Base-by-base conservation (phyloP, 805 yeast species). In the Teunomyces lycoperdinae region DNA sequence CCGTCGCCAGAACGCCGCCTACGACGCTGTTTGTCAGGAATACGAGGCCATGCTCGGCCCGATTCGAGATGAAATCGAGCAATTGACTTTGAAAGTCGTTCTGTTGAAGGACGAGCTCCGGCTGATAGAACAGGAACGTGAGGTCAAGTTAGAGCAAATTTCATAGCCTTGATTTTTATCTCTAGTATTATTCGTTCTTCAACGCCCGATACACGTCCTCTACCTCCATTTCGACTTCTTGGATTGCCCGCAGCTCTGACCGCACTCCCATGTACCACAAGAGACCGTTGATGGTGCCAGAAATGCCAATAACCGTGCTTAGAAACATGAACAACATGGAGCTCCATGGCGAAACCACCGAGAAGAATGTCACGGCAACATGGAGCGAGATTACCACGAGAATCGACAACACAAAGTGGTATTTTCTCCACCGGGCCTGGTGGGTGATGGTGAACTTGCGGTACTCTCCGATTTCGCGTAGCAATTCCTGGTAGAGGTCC, bases 251-350 rank as follows among this genome's bases (percentile, higher is more conserved):
- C 44, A 71, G 63, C 61, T 94, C 99, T n/a, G 81, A 76, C 30
- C 89, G 73, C 0, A 96, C 95, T 61, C 91, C 92, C 28, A 89
- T 60, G 48, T 75, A 78, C 35, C 92, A 91, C 40, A 94, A 86
- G 47, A 88, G 59, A 0, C 96, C 96, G 60, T 89, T 84, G 1
- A 86, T 62, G 0, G 79, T 68, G 0, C 96, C 97, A 0, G 91
- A 76, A 2, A 82, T 74, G 0, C 83, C 75, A 2, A 89, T 62
- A 0, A 81, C 54, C 0, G 80, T 71, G 1, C 87, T 77, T 3
- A 76, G 73, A 1, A 88, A 52, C 13, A 82, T 73, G 63, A 89
- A 77, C 9, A 46, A 17, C 5, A 89, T 61, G 3, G 41, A 13
- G 9, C 29, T n/a, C 30, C 27, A 24, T n/a, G 89, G 80, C 0